Base-by-base conservation (phyloP, 257 asterid species). In the Salvia rosmarinus region DNA sequence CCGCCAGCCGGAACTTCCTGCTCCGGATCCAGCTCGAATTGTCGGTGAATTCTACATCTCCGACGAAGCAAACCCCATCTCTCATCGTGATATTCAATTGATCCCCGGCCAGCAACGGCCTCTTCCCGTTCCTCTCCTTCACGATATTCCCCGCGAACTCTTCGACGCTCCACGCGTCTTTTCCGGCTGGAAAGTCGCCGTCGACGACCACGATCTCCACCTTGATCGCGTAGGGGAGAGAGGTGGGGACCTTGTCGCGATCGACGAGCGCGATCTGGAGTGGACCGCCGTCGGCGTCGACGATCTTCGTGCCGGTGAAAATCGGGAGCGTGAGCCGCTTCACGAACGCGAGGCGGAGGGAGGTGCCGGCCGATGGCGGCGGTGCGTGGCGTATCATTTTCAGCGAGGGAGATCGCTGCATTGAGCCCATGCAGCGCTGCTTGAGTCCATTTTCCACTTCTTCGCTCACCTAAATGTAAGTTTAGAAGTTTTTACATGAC, bases 11-110 rank as follows among this genome's bases (percentile, higher is more conserved):
- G 58, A 90, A 90, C 68, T 60, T 82, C 68, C 96, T 56, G 64
- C 91, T 67, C 51, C 96, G 80, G 17, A 86, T 86, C 96, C 96
- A 90, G 74, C 92, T 88, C 9, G 96, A 90, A 47, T 90, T 90
- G 23, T 90, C 95, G 0, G 96, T 90, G 21, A 87, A 90, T 10
- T 85, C 95, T 7, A 87, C 75, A 5, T 85, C 94, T n/a, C 88
- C 90, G 5, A 89, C 75, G 0, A 19, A 21, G 34, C 74, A 84
- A 2, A 61, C 55, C 9, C 92, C 96, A 4, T 83, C 89, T 19
- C 89, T 82, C 84, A 89, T 78, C 0, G 75, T 65, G 8, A 82
- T 35, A 35, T 40, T 74, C 58, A 81, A 1, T 11, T 71, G 6
- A 34, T 86, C 94, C 2, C 96, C 95, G 2, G 89, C 54, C 11